phyloP scores from a whole-genome alignment of 306 rosid genomes.

The Cucumis hystrix region DNA sequence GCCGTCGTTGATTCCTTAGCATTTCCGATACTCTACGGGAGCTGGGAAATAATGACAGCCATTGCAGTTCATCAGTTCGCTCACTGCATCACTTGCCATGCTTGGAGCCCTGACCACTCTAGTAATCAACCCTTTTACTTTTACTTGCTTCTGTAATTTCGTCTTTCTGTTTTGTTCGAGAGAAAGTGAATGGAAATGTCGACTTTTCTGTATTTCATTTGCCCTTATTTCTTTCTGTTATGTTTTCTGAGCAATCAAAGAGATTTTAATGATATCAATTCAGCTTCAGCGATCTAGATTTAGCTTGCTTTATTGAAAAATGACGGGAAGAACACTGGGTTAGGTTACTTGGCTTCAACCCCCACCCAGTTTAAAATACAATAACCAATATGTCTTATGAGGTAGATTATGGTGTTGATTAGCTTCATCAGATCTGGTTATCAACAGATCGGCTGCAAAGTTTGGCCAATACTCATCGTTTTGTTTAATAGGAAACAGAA shows the following conservation, averaged over 20 bases:
- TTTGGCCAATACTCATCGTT: not conserved
- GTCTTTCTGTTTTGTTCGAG: constrained; percentile 1
- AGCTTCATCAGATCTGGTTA: not conserved
- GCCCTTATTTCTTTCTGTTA: not conserved
- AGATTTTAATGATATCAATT: not conserved
- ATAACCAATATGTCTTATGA: not conserved
- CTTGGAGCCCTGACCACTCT: constrained; percentile 85
- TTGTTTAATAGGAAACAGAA: not conserved
- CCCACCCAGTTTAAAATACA: not conserved
- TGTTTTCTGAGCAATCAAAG: not conserved
- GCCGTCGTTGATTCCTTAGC: not conserved
- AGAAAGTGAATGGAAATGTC: not conserved
- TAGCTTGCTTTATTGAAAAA: not conserved
- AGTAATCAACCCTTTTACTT: constrained; percentile 25
- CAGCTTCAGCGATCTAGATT: not conserved
- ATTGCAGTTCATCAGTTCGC: constrained; percentile 64
- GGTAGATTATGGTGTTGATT: not conserved
- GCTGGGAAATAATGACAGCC: constrained; percentile 43
- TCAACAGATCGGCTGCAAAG: not conserved
- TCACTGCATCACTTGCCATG: constrained; percentile 76
- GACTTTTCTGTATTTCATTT: not conserved
- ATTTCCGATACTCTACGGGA: not conserved
- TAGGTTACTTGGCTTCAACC: not conserved
- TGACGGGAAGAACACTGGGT: not conserved
- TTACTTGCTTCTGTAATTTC: not conserved